Base-by-base conservation (phyloP, 192 early-diverging fungal species). In the Backusella australiensis region DNA sequence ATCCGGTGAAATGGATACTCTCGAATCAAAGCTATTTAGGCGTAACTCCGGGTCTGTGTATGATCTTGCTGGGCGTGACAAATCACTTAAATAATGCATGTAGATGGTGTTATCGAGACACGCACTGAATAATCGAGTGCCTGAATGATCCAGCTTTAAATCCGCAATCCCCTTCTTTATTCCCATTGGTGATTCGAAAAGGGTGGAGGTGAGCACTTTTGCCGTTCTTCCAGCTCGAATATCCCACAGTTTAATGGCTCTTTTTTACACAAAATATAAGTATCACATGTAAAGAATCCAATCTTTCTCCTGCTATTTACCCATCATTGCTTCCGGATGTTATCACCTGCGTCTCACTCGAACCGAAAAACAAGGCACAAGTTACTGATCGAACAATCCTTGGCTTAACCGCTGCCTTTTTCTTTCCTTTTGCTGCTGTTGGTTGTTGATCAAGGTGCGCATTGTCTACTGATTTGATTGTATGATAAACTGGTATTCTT, bases 231-330 rank as follows among this genome's bases (percentile, higher is more conserved):
- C 83, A 72, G 78, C 86, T 7, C 96, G 81, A 69, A 93, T 83
- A 77, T 97, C 96, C 96, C 96, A 97, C 39, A 91, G 86, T 80
- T 93, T 94, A 36, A 97, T 82, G 32, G 88, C 77, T 21, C 91
- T 80, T n/a, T n/a, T 32, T 32, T 32, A 32, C 32, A 32, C 32
- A n/a, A 49, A 26, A 44, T 17, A 69, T 63, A 56, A 38, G n/a
- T 53, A 44, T 17, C 38, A 39, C 38, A 39, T 39, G 11, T 12
- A 39, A 39, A 39, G 11, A 11, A 1, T 11, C 11, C 38, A 9
- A 32, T 12, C 9, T 39, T 39, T 39, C 9, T 39, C 38, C 38
- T 39, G 38, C 19, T 53, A 21, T n/a, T 81, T 83, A 92, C 91
- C 91, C 91, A 68, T 93, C 91, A 35, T 84, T 80, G 8, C 88